Conservation (phyloP, 164 flowering plant genomes). For the Paratinospora sagittata region DNA sequence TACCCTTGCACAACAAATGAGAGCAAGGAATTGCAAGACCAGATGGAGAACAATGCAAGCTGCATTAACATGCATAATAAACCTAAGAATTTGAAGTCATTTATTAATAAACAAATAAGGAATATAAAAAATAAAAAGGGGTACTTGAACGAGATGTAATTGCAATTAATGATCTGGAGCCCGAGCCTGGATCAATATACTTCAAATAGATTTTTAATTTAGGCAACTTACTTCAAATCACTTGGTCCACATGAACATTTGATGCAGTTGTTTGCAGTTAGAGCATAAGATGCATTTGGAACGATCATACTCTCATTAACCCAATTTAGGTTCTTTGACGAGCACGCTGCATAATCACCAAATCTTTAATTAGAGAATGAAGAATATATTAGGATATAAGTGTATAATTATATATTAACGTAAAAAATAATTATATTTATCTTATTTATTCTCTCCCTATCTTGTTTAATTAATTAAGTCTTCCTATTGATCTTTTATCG, state of each 20-base stretch:
- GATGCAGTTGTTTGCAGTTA: conserved; percentile 31
- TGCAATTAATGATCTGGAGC: no score
- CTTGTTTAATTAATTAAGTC: no score
- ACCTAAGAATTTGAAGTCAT: neutral
- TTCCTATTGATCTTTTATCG: no score
- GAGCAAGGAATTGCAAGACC: conserved; percentile 17
- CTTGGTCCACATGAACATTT: conserved; percentile 23
- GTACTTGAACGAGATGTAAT: no score
- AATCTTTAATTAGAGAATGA: no score
- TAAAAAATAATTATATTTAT: neutral
- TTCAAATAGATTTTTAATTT: neutral
- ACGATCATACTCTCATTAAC: conserved; percentile 25
- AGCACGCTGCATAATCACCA: conserved; percentile 22
- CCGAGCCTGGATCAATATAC: no score
- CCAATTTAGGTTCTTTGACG: conserved; percentile 26
- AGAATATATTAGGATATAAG: no score
- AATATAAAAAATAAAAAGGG: no score
- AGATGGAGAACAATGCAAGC: conserved; percentile 15
- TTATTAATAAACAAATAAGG: no score
- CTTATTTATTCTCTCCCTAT: no score
- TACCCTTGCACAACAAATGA: conserved; percentile 22
- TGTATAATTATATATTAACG: neutral
- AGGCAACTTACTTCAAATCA: conserved; percentile 21
- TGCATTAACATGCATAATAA: neutral
- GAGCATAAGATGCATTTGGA: conserved; percentile 26